Evolutionary conservation across 805 yeast genomes (phyloP).

Genomic region (Candida rishiriensis): DNA sequence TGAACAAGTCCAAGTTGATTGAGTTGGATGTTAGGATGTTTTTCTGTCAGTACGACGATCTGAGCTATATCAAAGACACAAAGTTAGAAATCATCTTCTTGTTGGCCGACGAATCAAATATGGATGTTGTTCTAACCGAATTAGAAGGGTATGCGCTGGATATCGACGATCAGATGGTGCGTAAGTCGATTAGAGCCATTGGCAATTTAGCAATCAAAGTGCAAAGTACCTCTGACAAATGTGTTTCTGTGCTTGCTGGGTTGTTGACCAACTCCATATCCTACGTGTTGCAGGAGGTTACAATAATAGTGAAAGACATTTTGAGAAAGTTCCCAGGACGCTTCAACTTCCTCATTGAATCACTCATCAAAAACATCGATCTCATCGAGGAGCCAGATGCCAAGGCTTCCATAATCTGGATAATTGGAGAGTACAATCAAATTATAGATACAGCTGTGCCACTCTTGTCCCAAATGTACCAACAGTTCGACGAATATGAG

Average conservation of each 20-base stretch:
- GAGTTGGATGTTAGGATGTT: slow-evolving; percentile 71
- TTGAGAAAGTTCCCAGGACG: slow-evolving; percentile 68
- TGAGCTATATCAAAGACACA: slow-evolving; percentile 83
- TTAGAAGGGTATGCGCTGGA: slow-evolving; percentile 84
- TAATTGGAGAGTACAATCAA: slow-evolving; percentile 66
- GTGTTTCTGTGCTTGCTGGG: slow-evolving; percentile 58
- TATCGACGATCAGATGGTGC: slow-evolving; percentile 78
- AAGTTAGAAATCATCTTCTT: slow-evolving; percentile 82
- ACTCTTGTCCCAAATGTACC: slow-evolving; percentile 39
- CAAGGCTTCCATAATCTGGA: slow-evolving; percentile 76
- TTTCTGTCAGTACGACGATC: slow-evolving; percentile 80
- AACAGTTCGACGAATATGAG: slow-evolving; percentile 56
- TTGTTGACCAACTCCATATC: slow-evolving; percentile 62
- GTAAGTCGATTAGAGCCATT: slow-evolving; percentile 83
- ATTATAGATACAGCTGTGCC: slow-evolving; percentile 39
- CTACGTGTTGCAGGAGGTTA: slow-evolving; percentile 75
- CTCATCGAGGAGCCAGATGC: slow-evolving; percentile 73
- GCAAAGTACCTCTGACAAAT: slow-evolving; percentile 53
- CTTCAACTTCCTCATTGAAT: slow-evolving; percentile 41
- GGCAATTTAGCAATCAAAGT: slow-evolving; percentile 85
- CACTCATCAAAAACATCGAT: slow-evolving; percentile 41
- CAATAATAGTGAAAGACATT: slow-evolving; percentile 71
- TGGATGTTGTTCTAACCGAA: slow-evolving; percentile 63
- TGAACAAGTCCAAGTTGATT: slow-evolving; percentile 58
- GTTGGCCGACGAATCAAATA: slow-evolving; percentile 62